A percentile compares a stretch with the other conserved stretches of the same genome.
These are phyloP conservation scores for Populus pruinosa DNA, from an alignment of 345 rosid species.

Conservation along the genomic window DNA sequence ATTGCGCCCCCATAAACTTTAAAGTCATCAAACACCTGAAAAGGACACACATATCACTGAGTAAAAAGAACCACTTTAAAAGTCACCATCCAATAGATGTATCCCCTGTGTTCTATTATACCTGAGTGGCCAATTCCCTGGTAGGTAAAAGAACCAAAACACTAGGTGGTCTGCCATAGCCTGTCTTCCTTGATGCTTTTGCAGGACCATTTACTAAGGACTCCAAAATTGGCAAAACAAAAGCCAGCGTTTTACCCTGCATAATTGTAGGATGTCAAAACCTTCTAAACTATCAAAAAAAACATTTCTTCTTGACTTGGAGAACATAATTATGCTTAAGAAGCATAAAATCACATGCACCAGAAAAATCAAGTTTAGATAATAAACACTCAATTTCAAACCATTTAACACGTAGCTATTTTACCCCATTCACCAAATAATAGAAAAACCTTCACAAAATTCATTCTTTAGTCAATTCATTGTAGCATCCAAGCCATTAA, in stretches of 20 bases:
- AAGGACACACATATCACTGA: neutral
- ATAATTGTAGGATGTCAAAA: neutral
- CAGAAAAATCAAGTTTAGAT: neutral
- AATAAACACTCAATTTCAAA: neutral
- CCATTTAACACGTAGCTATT: neutral
- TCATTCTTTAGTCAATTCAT: too few species aligned
- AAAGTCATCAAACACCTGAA: conserved; percentile 73
- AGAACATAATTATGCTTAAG: neutral
- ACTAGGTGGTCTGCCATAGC: conserved; percentile 80
- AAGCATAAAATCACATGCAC: neutral
- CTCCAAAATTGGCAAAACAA: conserved; percentile 93
- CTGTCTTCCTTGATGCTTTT: conserved; percentile 56
- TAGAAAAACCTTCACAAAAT: neutral
- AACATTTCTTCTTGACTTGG: neutral
- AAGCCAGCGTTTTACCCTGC: conserved; percentile 95
- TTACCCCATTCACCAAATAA: neutral
- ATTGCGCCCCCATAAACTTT: conserved; percentile 73
- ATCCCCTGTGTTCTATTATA: conserved; percentile 11
- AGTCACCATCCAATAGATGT: neutral
- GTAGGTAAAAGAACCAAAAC: conserved; percentile 92
- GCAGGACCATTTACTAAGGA: conserved; percentile 70
- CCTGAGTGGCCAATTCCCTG: conserved; percentile 94
- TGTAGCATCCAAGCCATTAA: too few species aligned
- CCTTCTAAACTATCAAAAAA: neutral
- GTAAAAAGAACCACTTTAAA: neutral